Percentiles rank a stretch among this genome's conserved stretches.
These are phyloP conservation scores for Solanum bulbocastanum DNA, from an alignment of 257 asterid species.

Conservation along the genomic window DNA sequence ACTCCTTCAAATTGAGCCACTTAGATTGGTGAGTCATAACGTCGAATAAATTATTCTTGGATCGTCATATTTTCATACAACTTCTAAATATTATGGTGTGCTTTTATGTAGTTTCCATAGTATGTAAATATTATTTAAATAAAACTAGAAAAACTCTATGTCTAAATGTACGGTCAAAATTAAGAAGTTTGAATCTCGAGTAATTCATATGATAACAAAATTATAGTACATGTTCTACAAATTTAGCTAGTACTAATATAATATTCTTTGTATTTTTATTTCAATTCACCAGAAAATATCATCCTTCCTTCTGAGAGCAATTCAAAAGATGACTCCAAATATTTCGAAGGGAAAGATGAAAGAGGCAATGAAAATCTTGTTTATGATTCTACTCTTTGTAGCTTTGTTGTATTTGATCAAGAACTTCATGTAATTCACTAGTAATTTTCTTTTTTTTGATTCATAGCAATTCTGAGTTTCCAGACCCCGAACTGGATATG, in stretches of 20 bases:
- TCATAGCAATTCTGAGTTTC: not conserved
- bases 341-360: constrained; percentile 13
- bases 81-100: not conserved
- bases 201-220: not conserved
- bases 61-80: rapidly evolving
- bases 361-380: constrained; percentile 3
- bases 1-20: constrained; percentile 38
- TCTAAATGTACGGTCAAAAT: not conserved
- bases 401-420: constrained; percentile 6
- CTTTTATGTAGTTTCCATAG: no score
- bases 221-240: not conserved
- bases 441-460: not conserved
- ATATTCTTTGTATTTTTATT: not conserved
- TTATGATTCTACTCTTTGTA: constrained; percentile 15
- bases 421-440: not conserved
- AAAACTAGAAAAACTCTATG: not conserved
- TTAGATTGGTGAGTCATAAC: constrained; percentile 45
- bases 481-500: not conserved
- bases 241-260: not conserved
- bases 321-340: constrained; percentile 23
- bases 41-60: rapidly evolving
- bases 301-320: constrained; percentile 12
- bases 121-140: no score
- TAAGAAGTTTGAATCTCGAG: not conserved
- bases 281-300: constrained; percentile 27